Percentiles rank a stretch among this genome's conserved stretches.
phyloP scores from a whole-genome alignment of 2,329 filamentous ascomycete genomes.

The Pestalotiopsis sp. region DNA sequence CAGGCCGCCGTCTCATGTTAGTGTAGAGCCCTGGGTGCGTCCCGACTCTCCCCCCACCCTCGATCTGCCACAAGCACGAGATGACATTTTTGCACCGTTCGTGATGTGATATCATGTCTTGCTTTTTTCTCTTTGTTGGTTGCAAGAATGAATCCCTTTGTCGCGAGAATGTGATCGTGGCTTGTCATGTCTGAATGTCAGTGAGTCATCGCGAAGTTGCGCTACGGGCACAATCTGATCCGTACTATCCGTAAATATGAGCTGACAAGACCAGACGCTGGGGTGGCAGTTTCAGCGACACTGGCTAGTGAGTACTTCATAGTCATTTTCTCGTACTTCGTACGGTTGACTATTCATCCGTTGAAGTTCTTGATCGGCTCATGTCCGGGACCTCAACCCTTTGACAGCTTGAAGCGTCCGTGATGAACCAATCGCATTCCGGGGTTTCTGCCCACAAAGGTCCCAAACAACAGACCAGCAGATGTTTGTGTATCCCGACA shows the following conservation, averaged over 20 bases:
- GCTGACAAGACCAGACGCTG: background rate
- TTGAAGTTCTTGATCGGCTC: background rate
- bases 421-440: conserved; percentile 5
- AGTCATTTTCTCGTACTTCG: too few relatives aligned
- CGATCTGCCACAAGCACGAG: background rate
- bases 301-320: background rate
- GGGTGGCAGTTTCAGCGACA: background rate
- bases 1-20: conserved; percentile 11
- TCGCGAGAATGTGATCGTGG: background rate
- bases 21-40: background rate
- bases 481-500: background rate
- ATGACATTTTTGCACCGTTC: background rate
- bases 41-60: background rate
- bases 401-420: conserved; percentile 4
- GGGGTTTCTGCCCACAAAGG: background rate
- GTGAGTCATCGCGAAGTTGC: background rate
- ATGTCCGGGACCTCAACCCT: background rate
- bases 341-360: background rate
- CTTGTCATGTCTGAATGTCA: background rate
- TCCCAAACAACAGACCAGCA: background rate
- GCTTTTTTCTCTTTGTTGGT: background rate
- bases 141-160: background rate
- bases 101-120: background rate
- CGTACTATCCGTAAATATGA: background rate
- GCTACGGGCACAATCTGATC: background rate